Conservation (phyloP, 1,284 basidiomycete species). For the Singerocomus inundabilis region DNA sequence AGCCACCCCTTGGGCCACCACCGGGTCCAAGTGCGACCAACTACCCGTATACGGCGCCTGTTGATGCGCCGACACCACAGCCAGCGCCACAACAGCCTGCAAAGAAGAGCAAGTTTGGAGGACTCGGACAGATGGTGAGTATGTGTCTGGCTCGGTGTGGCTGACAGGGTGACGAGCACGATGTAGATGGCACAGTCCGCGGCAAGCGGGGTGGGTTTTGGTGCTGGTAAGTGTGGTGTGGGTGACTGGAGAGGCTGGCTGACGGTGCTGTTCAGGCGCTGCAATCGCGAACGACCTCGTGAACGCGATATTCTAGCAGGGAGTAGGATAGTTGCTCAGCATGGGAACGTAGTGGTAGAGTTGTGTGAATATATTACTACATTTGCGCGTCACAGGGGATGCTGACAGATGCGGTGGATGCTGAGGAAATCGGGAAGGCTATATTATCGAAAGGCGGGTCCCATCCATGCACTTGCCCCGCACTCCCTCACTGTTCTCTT, state of each 20-base stretch:
- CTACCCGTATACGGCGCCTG: conserved; percentile 32
- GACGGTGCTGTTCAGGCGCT: conserved; percentile 32
- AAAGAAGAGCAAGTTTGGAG: conserved; percentile 62
- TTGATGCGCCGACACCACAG: conserved; percentile 35
- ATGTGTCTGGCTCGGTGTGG: no score
- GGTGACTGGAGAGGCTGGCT: not conserved
- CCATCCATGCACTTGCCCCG: conserved; percentile 24
- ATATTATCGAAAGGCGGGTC: conserved; percentile 28
- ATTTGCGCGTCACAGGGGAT: conserved; percentile 23
- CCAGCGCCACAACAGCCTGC: conserved; percentile 40
- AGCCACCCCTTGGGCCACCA: conserved; percentile 23
- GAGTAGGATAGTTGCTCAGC: conserved; percentile 18
- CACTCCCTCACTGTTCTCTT: not conserved
- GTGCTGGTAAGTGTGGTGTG: conserved; percentile 44
- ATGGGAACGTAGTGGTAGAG: conserved; percentile 21
- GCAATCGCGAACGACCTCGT: conserved; percentile 48
- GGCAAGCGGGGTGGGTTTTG: conserved; percentile 60
- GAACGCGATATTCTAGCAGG: conserved; percentile 42
- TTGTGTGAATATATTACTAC: conserved; percentile 26
- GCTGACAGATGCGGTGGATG: conserved; percentile 33
- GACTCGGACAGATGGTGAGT: conserved; percentile 56
- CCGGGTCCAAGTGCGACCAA: conserved; percentile 27
- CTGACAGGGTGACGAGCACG: not conserved
- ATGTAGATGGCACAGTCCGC: conserved; percentile 58
- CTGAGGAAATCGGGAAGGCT: conserved; percentile 31